phyloP scores from a whole-genome alignment of 495 filamentous ascomycete species.

The Neurospora cerealis region DNA sequence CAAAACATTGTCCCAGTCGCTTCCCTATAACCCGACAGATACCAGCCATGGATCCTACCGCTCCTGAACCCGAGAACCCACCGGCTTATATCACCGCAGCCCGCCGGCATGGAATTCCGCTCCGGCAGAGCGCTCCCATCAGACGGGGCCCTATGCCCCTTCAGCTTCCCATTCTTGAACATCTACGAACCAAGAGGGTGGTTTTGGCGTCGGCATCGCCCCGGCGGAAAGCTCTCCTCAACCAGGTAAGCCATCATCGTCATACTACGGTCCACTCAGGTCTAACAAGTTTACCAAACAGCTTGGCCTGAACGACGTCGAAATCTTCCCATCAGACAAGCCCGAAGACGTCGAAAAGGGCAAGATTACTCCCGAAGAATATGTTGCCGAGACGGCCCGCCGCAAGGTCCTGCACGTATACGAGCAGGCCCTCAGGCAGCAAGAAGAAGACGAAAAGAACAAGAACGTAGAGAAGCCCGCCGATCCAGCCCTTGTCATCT shows the following conservation, averaged over 20 bases:
- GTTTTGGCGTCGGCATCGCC: slow-evolving; percentile 87
- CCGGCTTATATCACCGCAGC: slow-evolving; percentile 36
- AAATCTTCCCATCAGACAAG: slow-evolving; percentile 69
- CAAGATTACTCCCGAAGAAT: slow-evolving; percentile 68
- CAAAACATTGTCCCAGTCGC: background rate
- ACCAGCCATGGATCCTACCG: slow-evolving; percentile 21
- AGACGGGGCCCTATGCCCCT: slow-evolving; percentile 47
- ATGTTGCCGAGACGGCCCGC: slow-evolving; percentile 78
- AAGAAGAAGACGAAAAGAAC: slow-evolving; percentile 24
- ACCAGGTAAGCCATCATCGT: slow-evolving; percentile 32
- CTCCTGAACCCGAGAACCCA: slow-evolving; percentile 26
- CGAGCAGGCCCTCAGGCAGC: slow-evolving; percentile 46
- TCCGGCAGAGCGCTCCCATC: slow-evolving; percentile 22
- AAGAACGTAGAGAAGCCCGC: background rate
- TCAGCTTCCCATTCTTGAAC: slow-evolving; percentile 63
- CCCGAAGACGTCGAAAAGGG: slow-evolving; percentile 75
- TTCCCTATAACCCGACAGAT: background rate
- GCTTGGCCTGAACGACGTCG: slow-evolving; percentile 66
- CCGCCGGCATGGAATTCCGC: slow-evolving; percentile 25
- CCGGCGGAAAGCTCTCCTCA: slow-evolving; percentile 67
- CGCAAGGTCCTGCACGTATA: slow-evolving; percentile 79
- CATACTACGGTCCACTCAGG: background rate
- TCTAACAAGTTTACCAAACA: slow-evolving; percentile 12
- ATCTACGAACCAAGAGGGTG: slow-evolving; percentile 61
- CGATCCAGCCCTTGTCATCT: slow-evolving; percentile 79